Percentiles rank a stretch among this genome's conserved stretches.
Conservation (phyloP, 2,329 filamentous ascomycete genomes). For the Fusarium papillatum region DNA sequence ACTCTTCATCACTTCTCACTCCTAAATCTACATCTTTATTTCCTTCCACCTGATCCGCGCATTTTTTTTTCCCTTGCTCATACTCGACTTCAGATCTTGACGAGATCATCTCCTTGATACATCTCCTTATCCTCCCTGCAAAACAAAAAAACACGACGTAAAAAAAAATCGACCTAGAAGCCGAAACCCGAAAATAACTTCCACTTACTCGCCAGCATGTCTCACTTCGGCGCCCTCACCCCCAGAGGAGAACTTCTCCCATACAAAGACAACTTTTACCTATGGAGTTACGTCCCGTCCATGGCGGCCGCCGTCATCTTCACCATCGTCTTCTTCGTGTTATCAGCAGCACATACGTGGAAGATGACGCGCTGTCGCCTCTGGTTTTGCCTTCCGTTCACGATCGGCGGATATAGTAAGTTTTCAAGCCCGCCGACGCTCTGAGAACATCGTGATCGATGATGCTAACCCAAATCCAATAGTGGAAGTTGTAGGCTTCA, state of each 20-base stretch:
- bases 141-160: not conserved
- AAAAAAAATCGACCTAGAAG: not conserved
- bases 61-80: too few relatives aligned
- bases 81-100: not conserved
- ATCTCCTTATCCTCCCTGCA: not conserved
- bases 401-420: conserved; percentile 55
- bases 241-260: conserved; percentile 13
- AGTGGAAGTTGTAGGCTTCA: conserved; percentile 55
- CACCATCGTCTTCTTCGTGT: conserved; percentile 53
- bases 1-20: not conserved
- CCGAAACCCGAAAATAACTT: not conserved
- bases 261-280: conserved; percentile 39
- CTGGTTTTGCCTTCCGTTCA: conserved; percentile 60
- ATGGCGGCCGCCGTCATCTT: conserved; percentile 58
- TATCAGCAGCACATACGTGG: conserved; percentile 52
- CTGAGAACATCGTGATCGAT: not conserved
- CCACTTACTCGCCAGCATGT: not conserved
- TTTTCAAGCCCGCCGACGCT: too few relatives aligned
- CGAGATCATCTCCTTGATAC: not conserved
- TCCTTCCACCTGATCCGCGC: too few relatives aligned
- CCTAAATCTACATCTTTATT: not conserved
- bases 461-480: conserved; percentile 32
- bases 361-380: conserved; percentile 55
- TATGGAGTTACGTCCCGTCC: conserved; percentile 54
- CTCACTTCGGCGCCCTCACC: not conserved